These are phyloP conservation scores for Cystofilobasidium bisporidii DNA, from an alignment of 768 basidiomycete genomes.

Conservation along the genomic window DNA sequence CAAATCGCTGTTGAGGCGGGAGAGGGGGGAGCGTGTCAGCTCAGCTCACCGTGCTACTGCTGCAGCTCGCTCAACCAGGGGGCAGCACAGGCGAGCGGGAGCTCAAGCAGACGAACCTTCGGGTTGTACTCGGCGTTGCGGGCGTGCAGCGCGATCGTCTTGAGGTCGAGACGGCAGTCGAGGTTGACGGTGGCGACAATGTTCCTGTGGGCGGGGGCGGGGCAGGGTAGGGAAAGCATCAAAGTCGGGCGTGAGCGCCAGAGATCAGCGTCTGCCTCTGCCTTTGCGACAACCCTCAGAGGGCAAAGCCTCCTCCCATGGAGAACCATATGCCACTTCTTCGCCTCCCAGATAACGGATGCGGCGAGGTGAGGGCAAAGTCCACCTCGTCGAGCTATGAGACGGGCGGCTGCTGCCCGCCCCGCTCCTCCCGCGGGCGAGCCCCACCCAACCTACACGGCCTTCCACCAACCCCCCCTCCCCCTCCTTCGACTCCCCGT, in stretches of 20 bases:
- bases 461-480: no score
- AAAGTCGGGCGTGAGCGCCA: no score
- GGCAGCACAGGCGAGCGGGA: slow-evolving; percentile 5
- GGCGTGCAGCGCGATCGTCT: slow-evolving; percentile 96
- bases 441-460: no score
- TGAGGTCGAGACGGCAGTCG: slow-evolving; percentile 89
- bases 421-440: no score
- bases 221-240: background rate
- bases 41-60: slow-evolving; percentile 42
- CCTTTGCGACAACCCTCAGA: no score
- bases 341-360: no score
- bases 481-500: no score
- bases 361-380: no score
- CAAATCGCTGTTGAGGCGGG: slow-evolving; percentile 75
- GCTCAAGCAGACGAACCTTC: slow-evolving; percentile 65
- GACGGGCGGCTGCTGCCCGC: no score
- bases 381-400: no score
- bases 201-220: slow-evolving; percentile 45
- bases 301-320: no score
- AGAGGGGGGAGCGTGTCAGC: slow-evolving; percentile 4
- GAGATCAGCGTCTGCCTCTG: background rate
- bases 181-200: slow-evolving; percentile 98
- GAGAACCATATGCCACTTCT: no score
- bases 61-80: slow-evolving; percentile 23
- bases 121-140: slow-evolving; percentile 99